phyloP scores from a whole-genome alignment of 768 basidiomycete species.

The Lentinula sp. region DNA sequence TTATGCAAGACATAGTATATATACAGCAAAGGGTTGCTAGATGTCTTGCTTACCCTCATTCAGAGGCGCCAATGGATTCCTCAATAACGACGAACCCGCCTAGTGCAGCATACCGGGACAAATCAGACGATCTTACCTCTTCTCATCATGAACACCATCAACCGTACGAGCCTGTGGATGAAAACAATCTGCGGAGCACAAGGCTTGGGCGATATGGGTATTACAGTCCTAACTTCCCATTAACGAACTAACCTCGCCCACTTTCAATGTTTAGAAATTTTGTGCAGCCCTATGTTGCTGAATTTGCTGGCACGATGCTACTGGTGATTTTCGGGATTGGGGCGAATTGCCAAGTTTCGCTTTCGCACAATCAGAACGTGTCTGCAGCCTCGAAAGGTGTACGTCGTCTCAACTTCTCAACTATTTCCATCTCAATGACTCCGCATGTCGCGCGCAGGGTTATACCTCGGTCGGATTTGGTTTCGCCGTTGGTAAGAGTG shows the following conservation, averaged over 20 bases:
- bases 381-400: conserved; percentile 42
- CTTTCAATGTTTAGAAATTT: conserved; percentile 16
- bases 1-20: not conserved
- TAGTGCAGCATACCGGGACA: not conserved
- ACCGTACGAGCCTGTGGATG: not conserved
- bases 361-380: conserved; percentile 34
- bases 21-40: not conserved
- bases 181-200: not conserved
- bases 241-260: not conserved
- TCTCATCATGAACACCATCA: not conserved
- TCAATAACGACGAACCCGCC: not conserved
- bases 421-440: not conserved
- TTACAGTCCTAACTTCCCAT: too few relatives aligned
- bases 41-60: not conserved
- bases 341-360: conserved; percentile 41
- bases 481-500: conserved; percentile 33
- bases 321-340: conserved; percentile 47
- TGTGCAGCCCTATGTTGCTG: conserved; percentile 37
- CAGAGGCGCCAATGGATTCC: not conserved
- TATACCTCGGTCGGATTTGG: conserved; percentile 37
- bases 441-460: conserved; percentile 17
- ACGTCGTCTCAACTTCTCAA: conserved; percentile 12
- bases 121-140: not conserved
- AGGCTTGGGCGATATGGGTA: not conserved
- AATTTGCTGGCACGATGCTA: conserved; percentile 50